These are phyloP conservation scores for Aspergillus baeticus DNA, from an alignment of 495 filamentous ascomycete species.

Conservation along the genomic window DNA sequence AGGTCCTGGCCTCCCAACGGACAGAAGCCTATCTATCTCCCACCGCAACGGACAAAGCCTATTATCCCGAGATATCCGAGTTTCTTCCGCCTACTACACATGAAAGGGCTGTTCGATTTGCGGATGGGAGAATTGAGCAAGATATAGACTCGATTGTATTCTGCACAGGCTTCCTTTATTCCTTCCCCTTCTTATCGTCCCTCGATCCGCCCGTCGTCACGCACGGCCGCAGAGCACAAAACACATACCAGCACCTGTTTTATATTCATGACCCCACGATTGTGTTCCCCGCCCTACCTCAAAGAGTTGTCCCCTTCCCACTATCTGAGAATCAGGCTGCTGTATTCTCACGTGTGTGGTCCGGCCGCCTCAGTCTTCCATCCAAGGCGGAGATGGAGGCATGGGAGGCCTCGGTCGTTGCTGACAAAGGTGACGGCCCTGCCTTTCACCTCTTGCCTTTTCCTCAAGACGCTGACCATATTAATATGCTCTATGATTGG, in stretches of 20 bases:
- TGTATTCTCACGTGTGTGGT: slow-evolving; percentile 73
- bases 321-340: slow-evolving; percentile 76
- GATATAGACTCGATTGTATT: slow-evolving; percentile 57
- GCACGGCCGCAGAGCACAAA: slow-evolving; percentile 64
- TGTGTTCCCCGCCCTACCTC: slow-evolving; percentile 70
- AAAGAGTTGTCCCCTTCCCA: slow-evolving; percentile 82
- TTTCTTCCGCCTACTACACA: slow-evolving; percentile 46
- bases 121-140: slow-evolving; percentile 47
- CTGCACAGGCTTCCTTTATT: slow-evolving; percentile 60
- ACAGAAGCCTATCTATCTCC: slow-evolving; percentile 40
- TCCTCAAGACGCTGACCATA: slow-evolving; percentile 74
- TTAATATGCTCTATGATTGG: slow-evolving; percentile 70
- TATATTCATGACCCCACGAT: slow-evolving; percentile 74
- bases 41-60: slow-evolving; percentile 39
- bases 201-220: slow-evolving; percentile 60
- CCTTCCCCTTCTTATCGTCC: slow-evolving; percentile 55
- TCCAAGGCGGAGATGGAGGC: slow-evolving; percentile 56
- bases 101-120: slow-evolving; percentile 50
- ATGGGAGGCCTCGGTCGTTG: slow-evolving; percentile 55
- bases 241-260: slow-evolving; percentile 77
- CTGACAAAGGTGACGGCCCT: slow-evolving; percentile 46
- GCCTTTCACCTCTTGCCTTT: slow-evolving; percentile 67
- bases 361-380: slow-evolving; percentile 64
- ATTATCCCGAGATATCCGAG: slow-evolving; percentile 57
- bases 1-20: slow-evolving; percentile 53